Evolutionary conservation across 164 flowering plant species (phyloP).

Genomic region (Saururus chinensis): DNA sequence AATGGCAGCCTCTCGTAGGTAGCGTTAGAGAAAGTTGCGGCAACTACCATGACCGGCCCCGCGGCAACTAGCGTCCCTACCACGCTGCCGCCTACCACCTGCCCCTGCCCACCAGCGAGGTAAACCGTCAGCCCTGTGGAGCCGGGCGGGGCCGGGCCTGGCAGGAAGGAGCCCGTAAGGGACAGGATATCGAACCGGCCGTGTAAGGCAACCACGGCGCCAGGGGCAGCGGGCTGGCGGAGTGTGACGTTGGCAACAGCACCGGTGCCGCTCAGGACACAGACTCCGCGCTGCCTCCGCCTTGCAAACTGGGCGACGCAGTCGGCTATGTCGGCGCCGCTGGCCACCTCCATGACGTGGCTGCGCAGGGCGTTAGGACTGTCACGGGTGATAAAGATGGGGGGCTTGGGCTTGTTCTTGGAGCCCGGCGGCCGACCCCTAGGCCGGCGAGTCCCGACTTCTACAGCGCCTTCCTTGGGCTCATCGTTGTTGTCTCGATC

Average conservation of each 20-base stretch:
- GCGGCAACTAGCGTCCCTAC: slow-evolving; percentile 62
- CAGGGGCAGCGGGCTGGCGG: slow-evolving; percentile 52
- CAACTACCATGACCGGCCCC: slow-evolving; percentile 78
- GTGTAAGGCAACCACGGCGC: slow-evolving; percentile 54
- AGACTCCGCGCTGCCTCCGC: slow-evolving; percentile 66
- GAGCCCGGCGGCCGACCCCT: slow-evolving; percentile 78
- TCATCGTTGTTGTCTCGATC: slow-evolving; percentile 37
- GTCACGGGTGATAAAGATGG: slow-evolving; percentile 68
- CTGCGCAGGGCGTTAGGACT: slow-evolving; percentile 74
- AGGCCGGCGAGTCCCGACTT: slow-evolving; percentile 44
- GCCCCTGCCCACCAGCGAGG: slow-evolving; percentile 77
- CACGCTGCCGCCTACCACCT: slow-evolving; percentile 72
- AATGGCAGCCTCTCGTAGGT: slow-evolving; percentile 76
- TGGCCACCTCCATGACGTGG: slow-evolving; percentile 69
- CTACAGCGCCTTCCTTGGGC: slow-evolving; percentile 65
- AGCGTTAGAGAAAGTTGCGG: slow-evolving; percentile 78
- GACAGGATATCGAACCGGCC: slow-evolving; percentile 80
- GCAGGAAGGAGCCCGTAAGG: slow-evolving; percentile 63
- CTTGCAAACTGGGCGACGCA: slow-evolving; percentile 50
- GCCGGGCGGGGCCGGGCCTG: slow-evolving; percentile 80
- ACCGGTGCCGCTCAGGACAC: slow-evolving; percentile 62
- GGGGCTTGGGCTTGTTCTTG: slow-evolving; percentile 84
- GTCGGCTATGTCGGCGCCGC: slow-evolving; percentile 56
- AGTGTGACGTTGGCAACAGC: slow-evolving; percentile 67
- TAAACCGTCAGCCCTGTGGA: slow-evolving; percentile 65